Evolutionary conservation across 179 eudicot genomes (phyloP).

Genomic region (Silene coronaria): DNA sequence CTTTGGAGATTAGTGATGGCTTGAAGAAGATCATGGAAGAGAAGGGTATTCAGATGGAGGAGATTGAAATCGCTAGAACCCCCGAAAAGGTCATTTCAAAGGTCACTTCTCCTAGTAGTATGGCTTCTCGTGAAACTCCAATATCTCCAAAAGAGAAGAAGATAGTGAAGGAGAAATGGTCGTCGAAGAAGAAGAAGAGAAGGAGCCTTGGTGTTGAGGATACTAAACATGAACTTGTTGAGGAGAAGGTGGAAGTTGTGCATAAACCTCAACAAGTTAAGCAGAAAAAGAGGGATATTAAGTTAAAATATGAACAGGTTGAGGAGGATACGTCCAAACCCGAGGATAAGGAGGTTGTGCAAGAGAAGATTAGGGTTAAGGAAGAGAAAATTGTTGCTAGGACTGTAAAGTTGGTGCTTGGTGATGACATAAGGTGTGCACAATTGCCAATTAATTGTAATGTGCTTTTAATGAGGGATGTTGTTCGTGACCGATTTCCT

Average conservation of each 20-base stretch:
- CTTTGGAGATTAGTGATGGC: conserved; percentile 57
- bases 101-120: conserved; percentile 23
- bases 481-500: conserved; percentile 66
- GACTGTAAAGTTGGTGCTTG: conserved; percentile 67
- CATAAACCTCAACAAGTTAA: conserved; percentile 1
- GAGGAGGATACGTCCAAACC: conserved; percentile 43
- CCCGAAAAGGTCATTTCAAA: conserved; percentile 24
- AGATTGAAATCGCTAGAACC: conserved; percentile 40
- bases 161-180: conserved; percentile 24
- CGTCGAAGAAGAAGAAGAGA: conserved; percentile 41
- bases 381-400: conserved; percentile 49
- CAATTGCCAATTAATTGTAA: conserved; percentile 60
- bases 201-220: conserved; percentile 30
- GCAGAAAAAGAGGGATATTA: conserved; percentile 28
- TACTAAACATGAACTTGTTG: conserved; percentile 13
- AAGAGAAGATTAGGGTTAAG: conserved; percentile 48
- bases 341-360: conserved; percentile 75
- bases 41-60: conserved; percentile 56
- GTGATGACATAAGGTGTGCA: conserved; percentile 77
- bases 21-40: conserved; percentile 49
- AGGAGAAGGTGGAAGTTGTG: background rate
- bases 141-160: conserved; percentile 33
- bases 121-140: conserved; percentile 25
- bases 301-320: conserved; percentile 14
- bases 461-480: conserved; percentile 55